Evolutionary conservation across 148 eudicot species (phyloP).

Genomic region (Fagopyrum esculentum): DNA sequence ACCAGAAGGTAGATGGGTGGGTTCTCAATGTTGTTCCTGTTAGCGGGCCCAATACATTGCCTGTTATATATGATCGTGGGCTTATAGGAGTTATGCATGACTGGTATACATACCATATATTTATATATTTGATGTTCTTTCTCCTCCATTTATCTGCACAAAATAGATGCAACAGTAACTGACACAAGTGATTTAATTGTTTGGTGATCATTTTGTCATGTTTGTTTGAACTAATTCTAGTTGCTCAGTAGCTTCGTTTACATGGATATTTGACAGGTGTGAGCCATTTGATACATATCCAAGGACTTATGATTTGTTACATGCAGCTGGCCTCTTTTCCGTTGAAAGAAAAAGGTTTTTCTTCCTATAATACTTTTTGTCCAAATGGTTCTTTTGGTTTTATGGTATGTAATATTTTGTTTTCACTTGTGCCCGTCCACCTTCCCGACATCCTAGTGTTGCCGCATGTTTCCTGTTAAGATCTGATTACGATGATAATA

Average conservation of each 20-base stretch:
- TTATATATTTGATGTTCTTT: neutral
- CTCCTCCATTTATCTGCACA: neutral
- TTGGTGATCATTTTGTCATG: neutral
- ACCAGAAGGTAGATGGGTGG: conserved; percentile 68
- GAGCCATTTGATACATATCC: conserved; percentile 99
- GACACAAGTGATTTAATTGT: neutral
- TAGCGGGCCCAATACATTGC: conserved; percentile 85
- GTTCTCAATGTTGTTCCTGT: conserved; percentile 91
- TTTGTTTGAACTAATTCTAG: neutral
- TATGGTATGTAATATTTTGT: neutral
- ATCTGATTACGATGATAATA: neutral
- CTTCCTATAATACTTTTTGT: neutral
- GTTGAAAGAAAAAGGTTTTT: conserved; percentile 65
- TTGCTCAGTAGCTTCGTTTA: neutral
- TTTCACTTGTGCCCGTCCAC: neutral
- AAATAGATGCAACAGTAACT: neutral
- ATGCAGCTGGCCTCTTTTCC: conserved; percentile 91
- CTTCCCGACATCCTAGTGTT: neutral
- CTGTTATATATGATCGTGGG: conserved; percentile 95
- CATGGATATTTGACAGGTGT: conserved; percentile 52
- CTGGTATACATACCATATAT: conserved; percentile 37
- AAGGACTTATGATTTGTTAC: conserved; percentile 90
- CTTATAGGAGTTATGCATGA: conserved; percentile 97
- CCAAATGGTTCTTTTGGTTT: neutral
- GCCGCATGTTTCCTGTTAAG: neutral